A percentile compares a stretch with the other conserved stretches of the same genome.
Conservation (phyloP, 345 rosid genomes). For the Hypericum androsaemum region DNA sequence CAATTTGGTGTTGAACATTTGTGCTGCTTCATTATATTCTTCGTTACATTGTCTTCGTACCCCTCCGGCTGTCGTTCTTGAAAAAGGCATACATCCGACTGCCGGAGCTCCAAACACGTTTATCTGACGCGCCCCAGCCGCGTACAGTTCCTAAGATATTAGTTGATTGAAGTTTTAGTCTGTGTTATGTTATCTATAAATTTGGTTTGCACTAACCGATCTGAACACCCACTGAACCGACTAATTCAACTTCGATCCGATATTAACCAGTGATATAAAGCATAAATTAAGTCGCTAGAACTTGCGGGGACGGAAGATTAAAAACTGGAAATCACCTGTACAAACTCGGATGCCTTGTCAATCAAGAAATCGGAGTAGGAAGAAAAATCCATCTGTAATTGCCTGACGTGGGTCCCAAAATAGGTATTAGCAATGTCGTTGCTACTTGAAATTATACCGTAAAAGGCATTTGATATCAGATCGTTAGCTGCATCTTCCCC, state of each 20-base stretch:
- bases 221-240: too few relatives aligned
- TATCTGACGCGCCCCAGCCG: conserved; percentile 32
- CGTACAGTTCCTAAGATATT: conserved; percentile 21
- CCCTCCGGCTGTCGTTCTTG: conserved; percentile 33
- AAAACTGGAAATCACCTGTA: conserved; percentile 18
- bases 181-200: too few relatives aligned
- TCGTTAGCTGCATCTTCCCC: conserved; percentile 40
- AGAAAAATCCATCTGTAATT: conserved; percentile 29
- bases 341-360: conserved; percentile 33
- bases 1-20: conserved; percentile 25
- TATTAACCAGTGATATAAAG: too few relatives aligned
- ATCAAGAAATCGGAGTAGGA: conserved; percentile 38
- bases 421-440: conserved; percentile 59
- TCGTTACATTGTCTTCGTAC: conserved; percentile 19
- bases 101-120: conserved; percentile 30
- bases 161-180: too few relatives aligned
- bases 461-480: conserved; percentile 33
- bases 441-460: conserved; percentile 38
- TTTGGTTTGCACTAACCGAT: too few relatives aligned
- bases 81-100: conserved; percentile 34
- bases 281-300: not conserved
- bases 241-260: too few relatives aligned
- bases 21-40: conserved; percentile 17
- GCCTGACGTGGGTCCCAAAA: conserved; percentile 23
- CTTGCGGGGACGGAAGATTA: not conserved